Conservation (phyloP, 176 grass and related monocot genomes). For the Avena atlantica region DNA sequence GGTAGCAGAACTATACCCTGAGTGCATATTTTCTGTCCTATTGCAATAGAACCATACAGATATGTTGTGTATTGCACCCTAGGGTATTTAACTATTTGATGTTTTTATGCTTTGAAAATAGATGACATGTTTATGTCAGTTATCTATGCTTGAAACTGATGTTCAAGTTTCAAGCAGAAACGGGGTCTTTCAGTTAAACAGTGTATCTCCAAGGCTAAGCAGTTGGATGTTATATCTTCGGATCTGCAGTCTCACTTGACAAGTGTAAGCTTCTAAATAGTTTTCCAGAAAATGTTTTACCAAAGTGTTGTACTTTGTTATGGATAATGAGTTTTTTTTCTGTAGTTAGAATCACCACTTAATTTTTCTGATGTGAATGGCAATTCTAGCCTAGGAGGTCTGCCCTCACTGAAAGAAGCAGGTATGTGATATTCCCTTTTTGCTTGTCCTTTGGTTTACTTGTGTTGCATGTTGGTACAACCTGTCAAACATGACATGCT, state of each 20-base stretch:
- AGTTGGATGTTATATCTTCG: slow-evolving; percentile 34
- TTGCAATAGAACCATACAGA: slow-evolving; percentile 14
- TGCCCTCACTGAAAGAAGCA: slow-evolving; percentile 40
- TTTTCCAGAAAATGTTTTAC: slow-evolving; percentile 34
- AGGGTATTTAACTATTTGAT: background rate
- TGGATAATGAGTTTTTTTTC: slow-evolving; percentile 35
- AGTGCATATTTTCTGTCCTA: slow-evolving; percentile 30
- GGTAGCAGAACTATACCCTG: slow-evolving; percentile 25
- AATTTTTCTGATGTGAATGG: slow-evolving; percentile 34
- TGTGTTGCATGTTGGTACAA: slow-evolving; percentile 17
- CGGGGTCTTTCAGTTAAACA: slow-evolving; percentile 50
- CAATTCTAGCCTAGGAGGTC: slow-evolving; percentile 33
- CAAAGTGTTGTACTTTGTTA: slow-evolving; percentile 16
- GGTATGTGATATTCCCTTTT: slow-evolving; percentile 44
- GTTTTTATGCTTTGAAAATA: slow-evolving; percentile 14
- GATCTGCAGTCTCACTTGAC: slow-evolving; percentile 36
- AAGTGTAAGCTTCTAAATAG: slow-evolving; percentile 55
- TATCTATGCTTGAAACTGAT: slow-evolving; percentile 36
- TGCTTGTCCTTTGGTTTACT: slow-evolving; percentile 23
- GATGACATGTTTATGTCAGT: background rate
- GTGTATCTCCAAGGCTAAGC: slow-evolving; percentile 44
- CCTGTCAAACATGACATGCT: slow-evolving; percentile 17
- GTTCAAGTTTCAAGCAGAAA: slow-evolving; percentile 43
- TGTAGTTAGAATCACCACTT: slow-evolving; percentile 45
- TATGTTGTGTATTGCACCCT: background rate